Evolutionary conservation across 2,329 filamentous ascomycete genomes (phyloP).

Genomic region (Elsinoe arachidis): DNA sequence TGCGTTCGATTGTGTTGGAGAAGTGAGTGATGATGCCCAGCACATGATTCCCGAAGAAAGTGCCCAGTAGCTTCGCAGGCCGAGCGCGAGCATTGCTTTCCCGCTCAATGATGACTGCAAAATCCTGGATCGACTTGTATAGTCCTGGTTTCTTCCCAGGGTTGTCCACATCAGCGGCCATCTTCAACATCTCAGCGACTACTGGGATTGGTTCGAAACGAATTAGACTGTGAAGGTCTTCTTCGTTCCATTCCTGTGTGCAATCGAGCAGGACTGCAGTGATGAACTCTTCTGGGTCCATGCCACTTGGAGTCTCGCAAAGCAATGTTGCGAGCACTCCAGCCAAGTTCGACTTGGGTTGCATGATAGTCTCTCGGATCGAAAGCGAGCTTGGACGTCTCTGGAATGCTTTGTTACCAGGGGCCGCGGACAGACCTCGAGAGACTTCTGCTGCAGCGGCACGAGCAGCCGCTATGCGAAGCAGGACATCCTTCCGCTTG

Average conservation of each 20-base stretch:
- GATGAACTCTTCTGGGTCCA: conserved; percentile 56
- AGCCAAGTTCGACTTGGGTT: conserved; percentile 48
- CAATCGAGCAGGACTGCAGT: conserved; percentile 61
- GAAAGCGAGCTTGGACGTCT: conserved; percentile 19
- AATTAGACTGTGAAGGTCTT: conserved; percentile 59
- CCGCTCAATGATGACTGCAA: conserved; percentile 42
- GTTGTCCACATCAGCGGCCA: conserved; percentile 59
- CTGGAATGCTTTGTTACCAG: background rate
- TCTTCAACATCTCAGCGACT: conserved; percentile 73
- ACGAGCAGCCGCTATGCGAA: conserved; percentile 66
- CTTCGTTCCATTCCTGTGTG: conserved; percentile 58
- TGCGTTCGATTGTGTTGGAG: conserved; percentile 67
- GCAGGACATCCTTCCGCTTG: conserved; percentile 67
- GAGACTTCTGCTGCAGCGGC: conserved; percentile 32
- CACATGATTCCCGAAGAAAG: conserved; percentile 74
- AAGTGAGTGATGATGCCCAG: conserved; percentile 80
- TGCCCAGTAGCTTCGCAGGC: conserved; percentile 50
- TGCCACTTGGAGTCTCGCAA: conserved; percentile 46
- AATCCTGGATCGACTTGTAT: conserved; percentile 42
- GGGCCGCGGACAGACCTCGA: background rate
- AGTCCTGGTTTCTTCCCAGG: conserved; percentile 35
- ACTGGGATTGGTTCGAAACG: conserved; percentile 66
- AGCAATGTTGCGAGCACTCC: conserved; percentile 52
- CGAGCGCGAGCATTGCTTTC: conserved; percentile 35
- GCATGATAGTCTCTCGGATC: conserved; percentile 53